Evolutionary conservation across 306 rosid species (phyloP).

Genomic region (Rosa lucieae): DNA sequence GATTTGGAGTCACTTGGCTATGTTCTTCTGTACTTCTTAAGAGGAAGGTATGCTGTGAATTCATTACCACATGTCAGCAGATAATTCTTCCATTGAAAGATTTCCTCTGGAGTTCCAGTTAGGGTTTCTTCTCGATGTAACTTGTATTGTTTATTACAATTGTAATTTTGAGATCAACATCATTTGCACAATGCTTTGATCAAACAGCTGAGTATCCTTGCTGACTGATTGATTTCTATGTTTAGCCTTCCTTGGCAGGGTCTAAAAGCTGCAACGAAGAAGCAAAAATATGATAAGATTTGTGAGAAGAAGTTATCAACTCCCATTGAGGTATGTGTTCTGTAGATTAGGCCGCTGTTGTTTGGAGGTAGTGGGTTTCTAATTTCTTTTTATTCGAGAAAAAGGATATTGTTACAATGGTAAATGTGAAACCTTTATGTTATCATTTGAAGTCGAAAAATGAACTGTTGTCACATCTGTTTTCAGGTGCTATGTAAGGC

Average conservation of each 20-base stretch:
- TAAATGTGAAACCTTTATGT: neutral
- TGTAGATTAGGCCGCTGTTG: neutral
- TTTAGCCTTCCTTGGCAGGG: conserved; percentile 98
- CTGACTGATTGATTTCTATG: conserved; percentile 20
- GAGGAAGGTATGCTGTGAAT: conserved; percentile 60
- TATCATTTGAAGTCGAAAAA: neutral
- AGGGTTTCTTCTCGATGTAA: conserved; percentile 1
- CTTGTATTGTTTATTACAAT: neutral
- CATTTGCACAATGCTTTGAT: neutral
- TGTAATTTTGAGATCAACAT: neutral
- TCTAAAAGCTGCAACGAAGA: conserved; percentile 66
- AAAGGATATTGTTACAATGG: neutral
- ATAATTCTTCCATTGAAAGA: neutral
- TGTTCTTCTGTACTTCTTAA: conserved; percentile 77
- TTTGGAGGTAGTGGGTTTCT: neutral
- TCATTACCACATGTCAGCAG: neutral
- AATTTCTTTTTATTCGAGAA: neutral
- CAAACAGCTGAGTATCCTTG: neutral
- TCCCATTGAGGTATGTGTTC: conserved; percentile 63
- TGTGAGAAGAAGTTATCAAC: conserved; percentile 80
- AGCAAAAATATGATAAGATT: conserved; percentile 81
- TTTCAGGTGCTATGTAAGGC: conserved; percentile 59
- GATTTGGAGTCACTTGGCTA: conserved; percentile 93
- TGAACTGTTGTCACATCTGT: conserved; percentile 21
- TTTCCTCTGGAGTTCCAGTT: neutral